Base-by-base conservation (phyloP, 495 filamentous ascomycete genomes). In the Tricharina praecox region DNA sequence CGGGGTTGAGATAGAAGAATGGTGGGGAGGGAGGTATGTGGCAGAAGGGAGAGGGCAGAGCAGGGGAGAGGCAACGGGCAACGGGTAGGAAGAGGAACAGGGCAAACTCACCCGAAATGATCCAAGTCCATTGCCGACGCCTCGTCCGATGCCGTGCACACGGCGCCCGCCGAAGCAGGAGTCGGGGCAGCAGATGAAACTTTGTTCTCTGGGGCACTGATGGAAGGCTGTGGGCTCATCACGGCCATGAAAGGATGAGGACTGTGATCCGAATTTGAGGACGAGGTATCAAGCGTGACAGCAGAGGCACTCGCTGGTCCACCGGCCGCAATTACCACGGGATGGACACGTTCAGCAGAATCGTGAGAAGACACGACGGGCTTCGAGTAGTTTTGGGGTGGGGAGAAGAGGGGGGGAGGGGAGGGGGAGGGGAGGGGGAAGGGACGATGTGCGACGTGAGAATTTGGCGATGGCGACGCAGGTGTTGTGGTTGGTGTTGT, bases 71-170 rank as follows among this genome's bases (percentile, higher is more conserved):
- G 53, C 50, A 52, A 57, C 50, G 54, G 59, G 53, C 58, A 61
- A 56, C 50, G 55, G 57, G 49, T 30, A 51, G 41, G 49, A 51
- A 60, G 53, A 60, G 58, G 58, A 60, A 61, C 52, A 61, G 58
- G 58, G 58, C 53, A 61, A 61, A 61, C 58, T 61, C 58, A 61
- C 58, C 58, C 58, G 53, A 55, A 45, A 56, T 54, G 35, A 55
- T 61, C 58, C 58, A 61, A 61, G 58, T 61, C 58, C 58, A 61
- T 61, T 53, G 53, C 58, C 58, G 56, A 54, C 57, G 53, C 54
- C 58, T 54, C 58, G 45, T 61, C 58, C 53, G 53, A 56, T 24
- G 46, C 50, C 52, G 53, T 53, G 55, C 52, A 56, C 21, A 36
- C 58, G 23, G 43, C 53, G 24, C 47, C 52, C 37, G 50, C 57